Conservation (phyloP, 257 asterid genomes). For the Solanum chaucha region DNA sequence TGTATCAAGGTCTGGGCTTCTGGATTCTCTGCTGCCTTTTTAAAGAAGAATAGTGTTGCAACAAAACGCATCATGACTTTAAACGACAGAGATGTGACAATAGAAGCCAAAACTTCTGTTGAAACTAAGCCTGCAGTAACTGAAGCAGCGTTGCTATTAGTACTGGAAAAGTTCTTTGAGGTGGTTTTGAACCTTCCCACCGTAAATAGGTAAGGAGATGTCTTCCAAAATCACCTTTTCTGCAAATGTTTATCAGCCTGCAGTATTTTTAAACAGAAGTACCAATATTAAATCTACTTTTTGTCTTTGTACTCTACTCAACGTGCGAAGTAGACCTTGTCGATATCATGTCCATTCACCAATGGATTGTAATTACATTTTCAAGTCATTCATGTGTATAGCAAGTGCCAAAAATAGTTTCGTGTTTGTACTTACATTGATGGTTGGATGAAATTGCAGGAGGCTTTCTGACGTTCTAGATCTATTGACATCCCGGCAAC, state of each 20-base stretch:
- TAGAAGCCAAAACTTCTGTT: conserved; percentile 32
- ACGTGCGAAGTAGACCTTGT: background rate
- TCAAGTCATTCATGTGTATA: background rate
- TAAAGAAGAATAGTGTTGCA: conserved; percentile 77
- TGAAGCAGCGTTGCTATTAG: conserved; percentile 56
- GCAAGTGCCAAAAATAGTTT: background rate
- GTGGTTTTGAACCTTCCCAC: conserved; percentile 67
- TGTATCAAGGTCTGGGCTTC: conserved; percentile 74
- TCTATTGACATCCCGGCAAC: conserved; percentile 59
- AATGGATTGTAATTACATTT: background rate
- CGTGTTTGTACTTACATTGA: background rate
- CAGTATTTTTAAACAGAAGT: background rate
- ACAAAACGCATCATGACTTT: conserved; percentile 34
- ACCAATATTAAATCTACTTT: background rate
- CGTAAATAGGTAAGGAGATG: conserved; percentile 48
- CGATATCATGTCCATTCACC: background rate
- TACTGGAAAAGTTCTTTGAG: conserved; percentile 68
- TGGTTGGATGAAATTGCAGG: conserved; percentile 34
- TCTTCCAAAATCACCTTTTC: background rate
- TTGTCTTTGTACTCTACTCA: background rate
- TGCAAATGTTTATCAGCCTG: background rate
- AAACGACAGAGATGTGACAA: conserved; percentile 14
- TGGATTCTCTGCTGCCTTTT: conserved; percentile 88
- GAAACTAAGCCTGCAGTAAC: conserved; percentile 63
- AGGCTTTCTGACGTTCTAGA: conserved; percentile 66